phyloP scores from a whole-genome alignment of 2,329 filamentous ascomycete genomes.

The Salinomyces thailandicus region DNA sequence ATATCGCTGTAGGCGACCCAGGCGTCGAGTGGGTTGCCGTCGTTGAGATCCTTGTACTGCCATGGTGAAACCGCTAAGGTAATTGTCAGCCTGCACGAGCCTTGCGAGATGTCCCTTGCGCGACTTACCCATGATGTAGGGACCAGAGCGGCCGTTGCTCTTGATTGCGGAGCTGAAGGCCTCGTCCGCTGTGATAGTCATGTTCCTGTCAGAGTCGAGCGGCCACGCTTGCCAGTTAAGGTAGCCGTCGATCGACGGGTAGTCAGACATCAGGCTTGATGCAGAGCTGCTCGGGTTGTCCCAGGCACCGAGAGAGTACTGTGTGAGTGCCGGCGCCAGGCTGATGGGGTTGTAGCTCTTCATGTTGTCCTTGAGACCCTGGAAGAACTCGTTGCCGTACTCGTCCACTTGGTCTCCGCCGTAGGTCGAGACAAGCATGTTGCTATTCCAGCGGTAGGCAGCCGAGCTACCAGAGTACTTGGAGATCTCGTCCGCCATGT shows the following conservation, averaged over 20 bases:
- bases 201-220: slow-evolving; percentile 23
- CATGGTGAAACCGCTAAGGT: slow-evolving; percentile 28
- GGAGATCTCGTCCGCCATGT: slow-evolving; percentile 25
- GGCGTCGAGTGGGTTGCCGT: slow-evolving; percentile 24
- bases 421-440: slow-evolving; percentile 29
- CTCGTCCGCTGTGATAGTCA: slow-evolving; percentile 23
- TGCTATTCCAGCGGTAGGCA: slow-evolving; percentile 28
- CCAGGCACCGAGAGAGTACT: slow-evolving; percentile 24
- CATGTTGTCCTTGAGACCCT: slow-evolving; percentile 25
- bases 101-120: slow-evolving; percentile 10
- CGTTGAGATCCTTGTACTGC: slow-evolving; percentile 31
- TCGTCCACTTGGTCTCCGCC: slow-evolving; percentile 24
- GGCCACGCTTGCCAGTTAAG: slow-evolving; percentile 34
- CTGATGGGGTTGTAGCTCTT: slow-evolving; percentile 23
- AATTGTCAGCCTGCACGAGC: slow-evolving; percentile 14
- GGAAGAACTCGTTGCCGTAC: slow-evolving; percentile 29
- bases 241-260: slow-evolving; percentile 27
- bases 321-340: slow-evolving; percentile 26
- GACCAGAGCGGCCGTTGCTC: slow-evolving; percentile 25
- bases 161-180: slow-evolving; percentile 27
- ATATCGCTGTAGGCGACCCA: slow-evolving; percentile 30
- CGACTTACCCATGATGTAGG: slow-evolving; percentile 30
- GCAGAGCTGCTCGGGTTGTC: slow-evolving; percentile 15
- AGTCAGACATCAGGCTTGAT: slow-evolving; percentile 22
- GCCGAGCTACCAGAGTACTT: slow-evolving; percentile 25